Base-by-base conservation (phyloP, 1,284 basidiomycete genomes). In the Fistulina hepatica region DNA sequence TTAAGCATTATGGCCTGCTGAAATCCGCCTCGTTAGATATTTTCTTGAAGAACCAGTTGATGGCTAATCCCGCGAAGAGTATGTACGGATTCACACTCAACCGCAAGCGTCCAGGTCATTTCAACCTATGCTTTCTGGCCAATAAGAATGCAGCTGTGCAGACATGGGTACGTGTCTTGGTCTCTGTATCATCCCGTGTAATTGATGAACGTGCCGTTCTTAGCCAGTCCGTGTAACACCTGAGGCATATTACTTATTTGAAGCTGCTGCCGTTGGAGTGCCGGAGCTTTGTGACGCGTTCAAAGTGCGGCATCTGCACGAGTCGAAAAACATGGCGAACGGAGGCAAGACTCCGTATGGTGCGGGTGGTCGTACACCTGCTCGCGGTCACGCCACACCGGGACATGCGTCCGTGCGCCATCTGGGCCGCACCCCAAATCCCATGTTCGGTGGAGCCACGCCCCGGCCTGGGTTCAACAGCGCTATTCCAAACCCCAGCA, bases 41-140 rank as follows among this genome's bases (percentile, higher is more conserved):
- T n/a, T 92, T 78, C 59, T 60, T 97, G 49, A 88, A 84, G 54
- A 92, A 89, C 52, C 92, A 81, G 49, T 76, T 94, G 16, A 83
- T 83, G 36, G 93, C 93, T 23, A 94, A 97, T 56, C 93, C 93
- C 5, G 82, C 82, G 11, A 85, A 86, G 58, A 93, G 90, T 52
- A 89, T 90, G 56, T 99, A 99, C 52, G 95, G 91, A 7, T 99
- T 98, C 57, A 85, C 85, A 6, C 67, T 98, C 44, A 95, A 98
- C 56, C 73, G 81, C 42, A 82, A 84, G 49, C 76, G 76, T 39
- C 90, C 95, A 0, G 95, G 95, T 0, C 90, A 94, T 58, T 91
- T 98, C 64, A 85, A 78, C 52, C 69, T 98, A 11, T 89, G 83
- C 52, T 99, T 98, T 73, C 70, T 97, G 52, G 83, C 89, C 17